Percentiles rank a stretch among this genome's conserved stretches.
Evolutionary conservation across 805 yeast genomes (phyloP).

Genomic region (Yarrowia hollandica): DNA sequence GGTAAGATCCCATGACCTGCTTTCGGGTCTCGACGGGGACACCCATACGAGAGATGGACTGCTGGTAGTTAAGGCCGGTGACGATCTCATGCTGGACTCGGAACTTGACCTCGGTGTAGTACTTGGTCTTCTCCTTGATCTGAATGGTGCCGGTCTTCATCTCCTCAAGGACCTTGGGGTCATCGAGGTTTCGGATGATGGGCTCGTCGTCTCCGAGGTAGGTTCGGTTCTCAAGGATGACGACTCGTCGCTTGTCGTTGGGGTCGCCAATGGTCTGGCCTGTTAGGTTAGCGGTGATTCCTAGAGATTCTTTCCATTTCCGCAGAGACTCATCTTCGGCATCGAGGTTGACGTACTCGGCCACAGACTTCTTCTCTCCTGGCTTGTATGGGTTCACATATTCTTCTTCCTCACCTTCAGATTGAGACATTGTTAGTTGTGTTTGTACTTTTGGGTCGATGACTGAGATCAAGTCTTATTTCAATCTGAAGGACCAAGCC

Average conservation of each 20-base stretch:
- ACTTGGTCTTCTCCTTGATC: constrained; percentile 75
- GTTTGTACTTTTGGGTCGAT: background rate
- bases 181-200: constrained; percentile 67
- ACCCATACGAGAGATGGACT: constrained; percentile 81
- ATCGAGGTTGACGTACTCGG: constrained; percentile 78
- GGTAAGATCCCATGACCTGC: constrained; percentile 87
- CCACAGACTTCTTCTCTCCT: constrained; percentile 71
- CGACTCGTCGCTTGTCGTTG: constrained; percentile 75
- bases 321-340: constrained; percentile 87
- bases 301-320: constrained; percentile 89
- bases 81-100: constrained; percentile 87
- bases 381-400: constrained; percentile 49
- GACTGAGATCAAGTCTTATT: too few relatives aligned
- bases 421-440: constrained; percentile 2
- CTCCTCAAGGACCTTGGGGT: constrained; percentile 55
- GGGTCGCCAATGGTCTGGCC: constrained; percentile 63
- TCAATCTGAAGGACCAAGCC: background rate
- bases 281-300: constrained; percentile 52
- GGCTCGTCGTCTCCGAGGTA: constrained; percentile 69
- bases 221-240: constrained; percentile 72
- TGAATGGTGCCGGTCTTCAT: constrained; percentile 66
- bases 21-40: constrained; percentile 82
- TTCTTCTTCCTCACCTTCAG: constrained; percentile 9
- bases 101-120: constrained; percentile 71
- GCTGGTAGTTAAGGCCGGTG: constrained; percentile 85